phyloP scores from a whole-genome alignment of 179 eudicot genomes.

The Vitellaria paradoxa region DNA sequence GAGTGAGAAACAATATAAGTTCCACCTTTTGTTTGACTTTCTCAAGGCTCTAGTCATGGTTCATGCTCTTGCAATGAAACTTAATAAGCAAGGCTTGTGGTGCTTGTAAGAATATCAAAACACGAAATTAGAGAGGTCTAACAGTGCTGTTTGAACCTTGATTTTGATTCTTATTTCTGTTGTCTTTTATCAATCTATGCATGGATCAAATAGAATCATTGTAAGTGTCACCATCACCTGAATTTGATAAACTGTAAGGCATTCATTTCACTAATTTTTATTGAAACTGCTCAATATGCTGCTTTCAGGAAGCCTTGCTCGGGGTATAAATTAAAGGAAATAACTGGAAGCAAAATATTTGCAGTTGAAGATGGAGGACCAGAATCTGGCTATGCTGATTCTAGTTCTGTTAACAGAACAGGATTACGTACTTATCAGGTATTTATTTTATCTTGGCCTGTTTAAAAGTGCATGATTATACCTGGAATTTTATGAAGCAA shows the following conservation, averaged over 20 bases:
- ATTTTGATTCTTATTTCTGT: no score
- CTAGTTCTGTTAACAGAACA: slow-evolving; percentile 45
- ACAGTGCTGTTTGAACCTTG: no score
- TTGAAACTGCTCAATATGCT: slow-evolving; percentile 9
- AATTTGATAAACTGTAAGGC: neutral
- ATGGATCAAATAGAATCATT: neutral
- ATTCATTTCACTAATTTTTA: neutral
- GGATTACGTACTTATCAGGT: slow-evolving; percentile 77
- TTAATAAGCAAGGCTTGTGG: no score
- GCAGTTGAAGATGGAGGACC: slow-evolving; percentile 35
- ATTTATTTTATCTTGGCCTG: slow-evolving; percentile 8
- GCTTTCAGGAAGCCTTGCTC: slow-evolving; percentile 71
- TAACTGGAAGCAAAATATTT: slow-evolving; percentile 76
- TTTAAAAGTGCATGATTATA: neutral
- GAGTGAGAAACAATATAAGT: no score
- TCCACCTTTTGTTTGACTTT: no score
- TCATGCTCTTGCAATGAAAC: no score
- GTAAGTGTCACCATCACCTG: neutral
- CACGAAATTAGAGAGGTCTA: no score
- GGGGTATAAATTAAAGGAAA: slow-evolving; percentile 67
- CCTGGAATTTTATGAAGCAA: no score
- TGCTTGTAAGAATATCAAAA: no score
- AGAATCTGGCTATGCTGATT: slow-evolving; percentile 41
- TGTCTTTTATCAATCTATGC: no score
- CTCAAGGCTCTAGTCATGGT: no score